Percentiles rank a stretch among this genome's conserved stretches.
Conservation (phyloP, 2,329 filamentous ascomycete genomes). For the Hypoxylon rubiginosum region DNA sequence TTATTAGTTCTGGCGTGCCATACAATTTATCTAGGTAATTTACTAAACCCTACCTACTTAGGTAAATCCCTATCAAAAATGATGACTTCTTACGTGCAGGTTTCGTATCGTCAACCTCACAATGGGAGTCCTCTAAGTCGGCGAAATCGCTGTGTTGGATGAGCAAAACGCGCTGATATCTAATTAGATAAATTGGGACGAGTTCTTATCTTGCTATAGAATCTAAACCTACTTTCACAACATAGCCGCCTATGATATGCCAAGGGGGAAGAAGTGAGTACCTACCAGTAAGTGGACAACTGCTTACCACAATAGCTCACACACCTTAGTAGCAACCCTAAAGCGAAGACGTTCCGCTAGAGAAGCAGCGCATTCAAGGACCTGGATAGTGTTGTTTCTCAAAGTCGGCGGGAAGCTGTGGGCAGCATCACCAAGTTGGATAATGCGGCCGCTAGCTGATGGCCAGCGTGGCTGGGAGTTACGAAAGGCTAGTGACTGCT, state of each 20-base stretch:
- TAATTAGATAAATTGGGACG: not conserved
- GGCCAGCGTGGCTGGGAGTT: slow-evolving; percentile 52
- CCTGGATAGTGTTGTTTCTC: slow-evolving; percentile 54
- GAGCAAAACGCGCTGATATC: slow-evolving; percentile 42
- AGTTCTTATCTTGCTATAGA: not conserved
- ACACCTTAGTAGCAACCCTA: slow-evolving; percentile 48
- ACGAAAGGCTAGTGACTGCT: slow-evolving; percentile 55
- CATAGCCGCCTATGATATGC: too few species aligned
- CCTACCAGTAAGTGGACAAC: not conserved
- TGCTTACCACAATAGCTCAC: slow-evolving; percentile 48
- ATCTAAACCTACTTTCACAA: not conserved
- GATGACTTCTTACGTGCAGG: slow-evolving; percentile 8
- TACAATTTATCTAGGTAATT: not conserved
- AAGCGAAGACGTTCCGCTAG: slow-evolving; percentile 52
- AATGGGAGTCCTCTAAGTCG: slow-evolving; percentile 39
- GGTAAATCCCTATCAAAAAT: slow-evolving; percentile 34
- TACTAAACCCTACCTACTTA: slow-evolving; percentile 30
- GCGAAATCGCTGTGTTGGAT: slow-evolving; percentile 44
- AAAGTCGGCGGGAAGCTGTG: slow-evolving; percentile 55
- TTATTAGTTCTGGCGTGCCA: not conserved
- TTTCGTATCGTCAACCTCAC: slow-evolving; percentile 35
- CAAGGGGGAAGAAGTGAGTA: too few species aligned
- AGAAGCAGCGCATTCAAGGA: slow-evolving; percentile 54
- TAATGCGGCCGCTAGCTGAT: slow-evolving; percentile 48
- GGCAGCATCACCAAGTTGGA: slow-evolving; percentile 55